Conservation (phyloP, 768 basidiomycete species). For the Lyophyllum decastes region DNA sequence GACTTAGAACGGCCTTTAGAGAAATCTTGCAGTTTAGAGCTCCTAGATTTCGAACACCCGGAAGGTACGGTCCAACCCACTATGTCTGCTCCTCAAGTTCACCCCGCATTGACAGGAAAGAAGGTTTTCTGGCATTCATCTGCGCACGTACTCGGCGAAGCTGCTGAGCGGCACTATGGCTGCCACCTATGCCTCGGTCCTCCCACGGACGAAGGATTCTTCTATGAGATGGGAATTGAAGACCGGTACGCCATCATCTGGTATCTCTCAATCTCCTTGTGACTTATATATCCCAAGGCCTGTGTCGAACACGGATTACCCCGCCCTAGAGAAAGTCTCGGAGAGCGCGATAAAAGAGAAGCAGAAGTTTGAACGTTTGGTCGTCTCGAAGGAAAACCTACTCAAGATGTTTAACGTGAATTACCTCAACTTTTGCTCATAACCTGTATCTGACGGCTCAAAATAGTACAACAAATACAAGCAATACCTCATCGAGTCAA, state of each 20-base stretch:
- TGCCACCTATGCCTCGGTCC: conserved; percentile 97
- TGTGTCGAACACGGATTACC: conserved; percentile 82
- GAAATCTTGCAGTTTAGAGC: conserved; percentile 71
- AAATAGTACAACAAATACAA: conserved; percentile 99
- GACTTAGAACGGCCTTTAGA: conserved; percentile 96
- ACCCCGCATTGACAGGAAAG: conserved; percentile 57
- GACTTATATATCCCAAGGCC: conserved; percentile 43
- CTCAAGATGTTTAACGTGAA: conserved; percentile 94
- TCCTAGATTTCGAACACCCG: conserved; percentile 91
- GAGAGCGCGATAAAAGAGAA: conserved; percentile 93
- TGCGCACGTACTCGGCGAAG: conserved; percentile 96
- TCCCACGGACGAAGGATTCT: conserved; percentile 97
- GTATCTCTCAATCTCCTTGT: not conserved
- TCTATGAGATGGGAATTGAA: conserved; percentile 96
- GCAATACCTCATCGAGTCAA: conserved; percentile 90
- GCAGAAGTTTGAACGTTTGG: conserved; percentile 94
- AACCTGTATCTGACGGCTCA: not conserved
- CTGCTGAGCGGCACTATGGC: conserved; percentile 94
- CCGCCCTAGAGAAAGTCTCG: conserved; percentile 83
- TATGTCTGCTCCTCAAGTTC: not conserved
- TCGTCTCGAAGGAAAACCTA: conserved; percentile 92
- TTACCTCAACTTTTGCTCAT: conserved; percentile 7
- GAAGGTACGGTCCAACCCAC: conserved; percentile 55
- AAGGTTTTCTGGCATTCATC: conserved; percentile 99
- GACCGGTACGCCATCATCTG: conserved; percentile 53